Conservation (phyloP, 163 green algal species). For the Scenedesmus sp. region DNA sequence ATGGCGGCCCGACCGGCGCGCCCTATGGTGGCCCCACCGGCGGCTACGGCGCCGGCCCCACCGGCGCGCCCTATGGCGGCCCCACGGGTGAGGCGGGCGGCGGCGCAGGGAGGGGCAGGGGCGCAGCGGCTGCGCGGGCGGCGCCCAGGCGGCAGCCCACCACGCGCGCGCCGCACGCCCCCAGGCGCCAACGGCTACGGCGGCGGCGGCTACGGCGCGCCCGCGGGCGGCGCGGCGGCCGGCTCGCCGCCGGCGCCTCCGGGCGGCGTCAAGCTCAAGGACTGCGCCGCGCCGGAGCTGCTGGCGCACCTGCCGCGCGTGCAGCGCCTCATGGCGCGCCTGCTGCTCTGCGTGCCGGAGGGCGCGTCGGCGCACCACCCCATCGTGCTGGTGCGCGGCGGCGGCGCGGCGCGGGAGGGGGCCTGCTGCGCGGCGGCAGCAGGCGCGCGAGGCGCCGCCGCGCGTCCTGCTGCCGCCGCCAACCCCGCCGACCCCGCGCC, state of each 20-base stretch:
- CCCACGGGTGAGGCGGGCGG: neutral
- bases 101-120: neutral
- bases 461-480: neutral
- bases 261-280: conserved; percentile 56
- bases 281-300: conserved; percentile 68
- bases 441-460: neutral
- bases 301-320: conserved; percentile 84
- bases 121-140: neutral
- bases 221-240: neutral
- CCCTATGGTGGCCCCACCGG: conserved; percentile 3
- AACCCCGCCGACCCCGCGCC: no score
- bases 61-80: neutral
- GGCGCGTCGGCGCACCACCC: conserved; percentile 64
- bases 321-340: conserved; percentile 82
- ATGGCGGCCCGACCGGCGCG: conserved; percentile 7
- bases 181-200: conserved; percentile 38
- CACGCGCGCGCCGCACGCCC: neutral
- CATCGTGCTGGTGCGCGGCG: conserved; percentile 57
- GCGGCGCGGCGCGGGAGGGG: neutral
- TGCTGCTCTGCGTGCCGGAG: conserved; percentile 86
- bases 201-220: neutral
- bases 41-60: no score
- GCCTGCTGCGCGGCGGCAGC: no score
- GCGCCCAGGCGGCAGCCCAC: neutral
- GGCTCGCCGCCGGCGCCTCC: neutral